Percentiles rank a stretch among this genome's conserved stretches.
Evolutionary conservation across 805 yeast genomes (phyloP).

Genomic region (Vanderwaltozyma yarrowii): DNA sequence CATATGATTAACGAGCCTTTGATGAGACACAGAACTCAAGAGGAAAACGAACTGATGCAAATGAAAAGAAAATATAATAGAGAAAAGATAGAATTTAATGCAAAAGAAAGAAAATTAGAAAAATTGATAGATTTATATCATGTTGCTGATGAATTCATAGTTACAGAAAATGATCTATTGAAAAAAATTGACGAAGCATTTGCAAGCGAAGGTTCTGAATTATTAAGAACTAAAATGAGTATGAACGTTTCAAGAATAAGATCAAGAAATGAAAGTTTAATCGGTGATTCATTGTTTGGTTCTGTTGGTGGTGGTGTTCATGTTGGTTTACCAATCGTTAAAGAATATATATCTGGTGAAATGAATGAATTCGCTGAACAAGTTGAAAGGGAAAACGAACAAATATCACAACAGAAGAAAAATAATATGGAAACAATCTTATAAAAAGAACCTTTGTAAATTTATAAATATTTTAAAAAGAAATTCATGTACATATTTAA

Average conservation of each 20-base stretch:
- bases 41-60: slow-evolving; percentile 46
- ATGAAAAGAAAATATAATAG: slow-evolving; percentile 64
- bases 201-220: slow-evolving; percentile 14
- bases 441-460: not conserved
- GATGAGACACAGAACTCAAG: slow-evolving; percentile 61
- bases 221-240: slow-evolving; percentile 11
- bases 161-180: slow-evolving; percentile 56
- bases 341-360: slow-evolving; percentile 29
- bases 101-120: slow-evolving; percentile 43
- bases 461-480: not conserved
- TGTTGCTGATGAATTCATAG: slow-evolving; percentile 55
- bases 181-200: slow-evolving; percentile 19
- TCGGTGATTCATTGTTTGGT: slow-evolving; percentile 31
- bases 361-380: slow-evolving; percentile 21
- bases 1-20: slow-evolving; percentile 55
- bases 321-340: slow-evolving; percentile 28
- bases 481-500: not conserved
- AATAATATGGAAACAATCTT: not conserved
- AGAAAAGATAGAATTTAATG: slow-evolving; percentile 40
- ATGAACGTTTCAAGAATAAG: slow-evolving; percentile 13
- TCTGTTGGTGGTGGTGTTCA: slow-evolving; percentile 24
- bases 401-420: not conserved
- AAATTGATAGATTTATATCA: slow-evolving; percentile 63
- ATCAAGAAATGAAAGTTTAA: slow-evolving; percentile 13
- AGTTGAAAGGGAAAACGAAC: slow-evolving; percentile 9